These are phyloP conservation scores for Trichoderma gracile DNA, from an alignment of 2,329 filamentous ascomycete species.

Conservation along the genomic window DNA sequence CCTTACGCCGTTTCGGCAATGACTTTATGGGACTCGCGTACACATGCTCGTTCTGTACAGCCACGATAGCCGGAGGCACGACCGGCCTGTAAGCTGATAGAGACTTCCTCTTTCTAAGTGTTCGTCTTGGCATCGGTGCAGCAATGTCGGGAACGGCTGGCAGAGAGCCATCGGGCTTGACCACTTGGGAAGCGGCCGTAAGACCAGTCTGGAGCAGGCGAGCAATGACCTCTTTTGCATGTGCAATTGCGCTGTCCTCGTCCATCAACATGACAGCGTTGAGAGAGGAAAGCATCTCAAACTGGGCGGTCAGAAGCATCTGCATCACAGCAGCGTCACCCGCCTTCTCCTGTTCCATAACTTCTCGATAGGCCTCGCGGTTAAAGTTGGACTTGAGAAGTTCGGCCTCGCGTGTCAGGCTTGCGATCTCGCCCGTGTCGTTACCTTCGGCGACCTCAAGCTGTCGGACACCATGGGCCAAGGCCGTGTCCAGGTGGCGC, in stretches of 20 bases:
- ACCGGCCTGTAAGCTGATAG: constrained; percentile 47
- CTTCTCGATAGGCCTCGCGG: constrained; percentile 72
- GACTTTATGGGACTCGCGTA: constrained; percentile 62
- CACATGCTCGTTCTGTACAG: constrained; percentile 37
- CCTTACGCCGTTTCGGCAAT: constrained; percentile 79
- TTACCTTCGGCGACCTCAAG: constrained; percentile 58
- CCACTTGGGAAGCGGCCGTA: constrained; percentile 73
- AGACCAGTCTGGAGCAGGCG: constrained; percentile 77
- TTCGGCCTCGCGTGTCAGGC: constrained; percentile 78
- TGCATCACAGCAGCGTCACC: constrained; percentile 79
- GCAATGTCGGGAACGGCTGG: constrained; percentile 64
- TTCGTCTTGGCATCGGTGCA: constrained; percentile 67
- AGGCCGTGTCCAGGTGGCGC: constrained; percentile 78
- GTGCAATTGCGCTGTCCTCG: constrained; percentile 77
- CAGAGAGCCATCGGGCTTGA: constrained; percentile 79
- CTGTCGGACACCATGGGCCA: constrained; percentile 81
- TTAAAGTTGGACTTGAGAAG: constrained; percentile 80
- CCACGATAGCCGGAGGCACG: constrained; percentile 46
- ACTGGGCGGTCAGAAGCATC: constrained; percentile 82
- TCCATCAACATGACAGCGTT: constrained; percentile 79
- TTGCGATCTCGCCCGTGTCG: constrained; percentile 65
- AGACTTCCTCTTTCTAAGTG: constrained; percentile 71
- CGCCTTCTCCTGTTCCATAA: constrained; percentile 80
- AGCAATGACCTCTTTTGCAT: constrained; percentile 74
- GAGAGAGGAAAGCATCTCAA: constrained; percentile 84